These are phyloP conservation scores for Kwoniella newhampshirensis DNA, from an alignment of 768 basidiomycete species.

Conservation along the genomic window DNA sequence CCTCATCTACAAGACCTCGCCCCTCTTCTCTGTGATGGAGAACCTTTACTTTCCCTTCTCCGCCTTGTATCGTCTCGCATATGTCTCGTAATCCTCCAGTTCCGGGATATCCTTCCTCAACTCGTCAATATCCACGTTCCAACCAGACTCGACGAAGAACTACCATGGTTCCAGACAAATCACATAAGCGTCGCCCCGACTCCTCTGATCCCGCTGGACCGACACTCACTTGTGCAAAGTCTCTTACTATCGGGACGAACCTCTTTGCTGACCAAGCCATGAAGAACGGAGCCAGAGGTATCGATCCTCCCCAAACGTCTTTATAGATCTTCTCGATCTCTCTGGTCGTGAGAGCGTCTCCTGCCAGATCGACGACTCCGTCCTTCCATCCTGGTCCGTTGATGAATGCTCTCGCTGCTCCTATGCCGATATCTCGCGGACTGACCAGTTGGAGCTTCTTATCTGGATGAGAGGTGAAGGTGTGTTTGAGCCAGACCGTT, in stretches of 20 bases:
- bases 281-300: neutral
- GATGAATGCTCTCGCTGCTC: constrained; percentile 23
- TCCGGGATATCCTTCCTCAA: constrained; percentile 13
- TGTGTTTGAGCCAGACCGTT: constrained; percentile 18
- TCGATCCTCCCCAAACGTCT: constrained; percentile 17
- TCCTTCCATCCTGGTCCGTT: constrained; percentile 8
- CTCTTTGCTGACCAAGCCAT: constrained; percentile 12
- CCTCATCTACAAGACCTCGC: no score
- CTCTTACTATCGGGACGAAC: constrained; percentile 5
- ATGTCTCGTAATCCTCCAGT: constrained; percentile 17
- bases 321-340: constrained; percentile 21
- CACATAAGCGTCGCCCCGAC: no score
- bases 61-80: constrained; percentile 11
- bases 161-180: no score
- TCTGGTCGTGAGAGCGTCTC: constrained; percentile 18
- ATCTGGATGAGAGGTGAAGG: constrained; percentile 22
- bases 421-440: constrained; percentile 26
- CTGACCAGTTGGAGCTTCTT: constrained; percentile 27
- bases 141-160: constrained; percentile 19
- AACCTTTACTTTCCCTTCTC: neutral
- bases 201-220: no score
- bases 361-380: constrained; percentile 22
- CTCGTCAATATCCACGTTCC: constrained; percentile 13
- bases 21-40: no score
- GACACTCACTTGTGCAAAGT: constrained; percentile 10